A percentile compares a stretch with the other conserved stretches of the same genome.
Evolutionary conservation across 139 green algal species (phyloP).

Genomic region (Chlamydomonas incerta): DNA sequence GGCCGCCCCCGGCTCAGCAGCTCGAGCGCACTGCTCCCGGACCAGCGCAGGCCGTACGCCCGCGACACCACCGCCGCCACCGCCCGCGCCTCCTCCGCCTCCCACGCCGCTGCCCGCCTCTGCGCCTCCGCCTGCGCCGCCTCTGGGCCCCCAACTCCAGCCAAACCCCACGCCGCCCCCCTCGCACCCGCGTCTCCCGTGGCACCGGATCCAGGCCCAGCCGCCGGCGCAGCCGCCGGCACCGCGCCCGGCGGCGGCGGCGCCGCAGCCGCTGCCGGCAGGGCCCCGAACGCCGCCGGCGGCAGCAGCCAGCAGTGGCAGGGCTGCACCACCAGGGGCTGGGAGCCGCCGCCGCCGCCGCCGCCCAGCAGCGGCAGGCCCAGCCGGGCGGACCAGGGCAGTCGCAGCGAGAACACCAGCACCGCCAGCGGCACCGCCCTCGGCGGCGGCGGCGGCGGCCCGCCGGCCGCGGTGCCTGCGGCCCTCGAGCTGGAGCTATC

Average conservation of each 20-base stretch:
- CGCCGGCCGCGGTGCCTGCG: no score
- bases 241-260: no score
- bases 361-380: background rate
- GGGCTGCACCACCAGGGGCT: slow-evolving; percentile 28
- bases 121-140: no score
- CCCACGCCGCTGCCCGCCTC: background rate
- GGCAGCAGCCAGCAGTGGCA: slow-evolving; percentile 23
- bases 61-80: background rate
- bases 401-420: slow-evolving; percentile 19
- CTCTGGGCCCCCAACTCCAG: no score
- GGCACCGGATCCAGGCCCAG: background rate
- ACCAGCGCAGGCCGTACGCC: slow-evolving; percentile 2
- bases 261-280: no score
- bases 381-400: slow-evolving; percentile 9
- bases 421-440: background rate
- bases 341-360: background rate
- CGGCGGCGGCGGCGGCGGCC: no score
- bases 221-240: background rate
- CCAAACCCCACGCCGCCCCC: no score
- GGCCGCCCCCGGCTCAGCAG: background rate
- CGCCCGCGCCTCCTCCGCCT: background rate
- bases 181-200: background rate
- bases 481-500: no score
- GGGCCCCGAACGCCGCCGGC: no score
- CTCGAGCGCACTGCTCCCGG: background rate